Conservation (phyloP, 2,329 filamentous ascomycete genomes). For the Pseudophaeomoniella oleicola region DNA sequence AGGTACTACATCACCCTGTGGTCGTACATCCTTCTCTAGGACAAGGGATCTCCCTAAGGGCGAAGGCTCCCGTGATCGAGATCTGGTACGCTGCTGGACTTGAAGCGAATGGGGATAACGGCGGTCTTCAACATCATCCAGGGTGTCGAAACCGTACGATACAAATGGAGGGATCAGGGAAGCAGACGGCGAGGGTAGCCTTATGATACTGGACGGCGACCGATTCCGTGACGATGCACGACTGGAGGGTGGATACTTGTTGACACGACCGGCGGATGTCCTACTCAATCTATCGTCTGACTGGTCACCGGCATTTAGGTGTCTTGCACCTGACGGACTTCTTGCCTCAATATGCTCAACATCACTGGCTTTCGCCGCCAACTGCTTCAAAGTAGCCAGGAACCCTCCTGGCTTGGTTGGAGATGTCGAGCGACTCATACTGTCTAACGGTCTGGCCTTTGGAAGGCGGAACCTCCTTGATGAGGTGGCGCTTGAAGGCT, state of each 20-base stretch:
- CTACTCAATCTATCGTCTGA: neutral
- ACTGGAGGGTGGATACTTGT: neutral
- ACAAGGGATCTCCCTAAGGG: slow-evolving; percentile 16
- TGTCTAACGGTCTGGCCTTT: slow-evolving; percentile 13
- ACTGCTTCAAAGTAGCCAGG: slow-evolving; percentile 21
- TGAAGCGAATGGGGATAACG: slow-evolving; percentile 17
- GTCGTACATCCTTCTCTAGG: slow-evolving; percentile 8
- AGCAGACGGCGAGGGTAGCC: neutral
- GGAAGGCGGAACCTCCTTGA: slow-evolving; percentile 11
- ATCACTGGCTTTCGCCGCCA: slow-evolving; percentile 9
- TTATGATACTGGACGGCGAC: neutral
- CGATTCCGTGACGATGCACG: neutral
- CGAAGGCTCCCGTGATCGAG: slow-evolving; percentile 12
- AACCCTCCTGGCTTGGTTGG: slow-evolving; percentile 21
- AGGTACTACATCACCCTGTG: slow-evolving; percentile 1
- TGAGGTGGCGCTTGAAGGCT: neutral
- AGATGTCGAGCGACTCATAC: slow-evolving; percentile 18
- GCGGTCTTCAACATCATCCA: neutral
- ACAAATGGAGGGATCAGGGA: slow-evolving; percentile 7
- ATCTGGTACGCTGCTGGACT: slow-evolving; percentile 21
- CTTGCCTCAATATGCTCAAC: neutral
- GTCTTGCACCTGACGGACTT: neutral
- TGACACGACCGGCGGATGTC: slow-evolving; percentile 1
- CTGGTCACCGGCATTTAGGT: neutral
- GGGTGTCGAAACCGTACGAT: slow-evolving; percentile 5